A percentile compares a stretch with the other conserved stretches of the same genome.
Evolutionary conservation across 73 alveolate genomes (phyloP).

Genomic region (Tetrahymena thermophila): DNA sequence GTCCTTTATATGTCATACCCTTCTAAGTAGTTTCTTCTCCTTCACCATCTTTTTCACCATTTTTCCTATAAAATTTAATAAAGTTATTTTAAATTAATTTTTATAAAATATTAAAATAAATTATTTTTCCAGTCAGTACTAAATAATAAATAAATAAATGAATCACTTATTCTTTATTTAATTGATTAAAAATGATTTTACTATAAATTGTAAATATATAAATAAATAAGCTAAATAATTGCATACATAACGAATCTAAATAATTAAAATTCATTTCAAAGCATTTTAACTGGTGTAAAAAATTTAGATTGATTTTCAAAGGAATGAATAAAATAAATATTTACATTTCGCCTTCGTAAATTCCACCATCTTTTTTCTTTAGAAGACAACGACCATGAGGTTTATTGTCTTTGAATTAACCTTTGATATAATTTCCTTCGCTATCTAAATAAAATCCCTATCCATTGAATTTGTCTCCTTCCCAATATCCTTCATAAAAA

Average conservation of each 20-base stretch:
- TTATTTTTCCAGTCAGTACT: no score
- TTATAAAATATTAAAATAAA: not conserved
- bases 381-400: not conserved
- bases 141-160: no score
- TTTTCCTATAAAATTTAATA: not conserved
- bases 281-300: no score
- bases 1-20: not conserved
- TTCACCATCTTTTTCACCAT: not conserved
- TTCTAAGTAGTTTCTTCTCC: not conserved
- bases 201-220: no score
- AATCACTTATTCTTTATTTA: no score
- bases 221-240: no score
- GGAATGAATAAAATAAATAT: no score
- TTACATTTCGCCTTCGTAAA: not conserved
- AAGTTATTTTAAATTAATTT: not conserved
- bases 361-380: not conserved
- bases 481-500: conserved; percentile 39
- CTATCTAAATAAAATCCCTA: conserved; percentile 13
- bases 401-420: not conserved
- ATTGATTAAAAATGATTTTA: no score
- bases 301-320: no score
- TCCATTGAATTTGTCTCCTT: conserved; percentile 17
- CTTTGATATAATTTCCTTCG: not conserved
- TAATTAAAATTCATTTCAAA: no score
- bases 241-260: no score